A percentile compares a stretch with the other conserved stretches of the same genome.
These are phyloP conservation scores for Abortiporus biennis DNA, from an alignment of 1,284 basidiomycete species.

Conservation along the genomic window DNA sequence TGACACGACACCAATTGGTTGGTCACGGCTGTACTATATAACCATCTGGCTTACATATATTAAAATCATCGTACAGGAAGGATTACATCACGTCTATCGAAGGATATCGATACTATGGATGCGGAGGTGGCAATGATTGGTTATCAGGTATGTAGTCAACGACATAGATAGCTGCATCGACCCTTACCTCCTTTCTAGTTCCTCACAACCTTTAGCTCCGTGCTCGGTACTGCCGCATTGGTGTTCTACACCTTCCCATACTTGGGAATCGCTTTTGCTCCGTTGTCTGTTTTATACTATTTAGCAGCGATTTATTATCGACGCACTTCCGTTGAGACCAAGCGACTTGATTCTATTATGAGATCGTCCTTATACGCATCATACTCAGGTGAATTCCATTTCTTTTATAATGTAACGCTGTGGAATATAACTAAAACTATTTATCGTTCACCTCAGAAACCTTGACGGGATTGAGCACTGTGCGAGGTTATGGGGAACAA, in stretches of 20 bases:
- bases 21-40: constrained; percentile 16
- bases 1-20: constrained; percentile 78
- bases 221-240: constrained; percentile 50
- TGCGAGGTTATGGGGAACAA: constrained; percentile 51
- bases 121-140: constrained; percentile 36
- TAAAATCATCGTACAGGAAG: constrained; percentile 33
- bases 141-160: constrained; percentile 21
- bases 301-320: constrained; percentile 46
- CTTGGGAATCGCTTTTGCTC: constrained; percentile 54
- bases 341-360: constrained; percentile 65
- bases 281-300: constrained; percentile 45
- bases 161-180: neutral
- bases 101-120: constrained; percentile 58
- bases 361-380: constrained; percentile 60
- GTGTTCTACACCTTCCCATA: constrained; percentile 63
- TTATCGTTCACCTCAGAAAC: constrained; percentile 37
- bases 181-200: neutral
- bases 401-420: too few relatives aligned
- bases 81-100: constrained; percentile 53
- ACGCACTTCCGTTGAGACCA: constrained; percentile 56
- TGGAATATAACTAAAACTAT: neutral
- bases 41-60: neutral
- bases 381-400: constrained; percentile 29
- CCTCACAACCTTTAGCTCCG: constrained; percentile 18
- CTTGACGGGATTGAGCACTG: constrained; percentile 56